Conservation (phyloP, 1,139 yeast genomes). For the Pneumocystis wakefieldiae region DNA sequence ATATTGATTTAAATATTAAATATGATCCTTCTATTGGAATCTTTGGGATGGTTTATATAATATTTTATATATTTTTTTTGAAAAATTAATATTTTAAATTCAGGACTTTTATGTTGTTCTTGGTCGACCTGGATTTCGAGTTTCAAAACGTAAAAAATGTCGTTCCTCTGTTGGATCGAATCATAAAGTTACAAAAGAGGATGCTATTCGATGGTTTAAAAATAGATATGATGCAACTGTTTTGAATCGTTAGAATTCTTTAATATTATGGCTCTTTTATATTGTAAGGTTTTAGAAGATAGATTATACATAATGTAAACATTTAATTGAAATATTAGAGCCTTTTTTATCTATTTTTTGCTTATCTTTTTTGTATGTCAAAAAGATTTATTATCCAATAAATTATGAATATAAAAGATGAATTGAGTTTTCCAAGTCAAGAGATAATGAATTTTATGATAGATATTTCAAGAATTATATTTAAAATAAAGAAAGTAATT, state of each 20-base stretch:
- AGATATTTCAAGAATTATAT: too few species aligned
- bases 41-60: slow-evolving; percentile 75
- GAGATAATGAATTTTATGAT: too few species aligned
- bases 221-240: slow-evolving; percentile 99
- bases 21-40: slow-evolving; percentile 99
- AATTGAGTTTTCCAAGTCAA: too few species aligned
- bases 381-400: too few species aligned
- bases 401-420: too few species aligned
- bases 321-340: too few species aligned
- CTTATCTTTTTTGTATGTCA: not conserved
- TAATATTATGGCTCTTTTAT: not conserved
- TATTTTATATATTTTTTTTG: not conserved
- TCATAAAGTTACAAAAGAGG: slow-evolving; percentile 88
- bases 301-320: too few species aligned
- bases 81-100: not conserved
- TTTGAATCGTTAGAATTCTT: slow-evolving; percentile 45
- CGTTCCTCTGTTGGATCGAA: slow-evolving; percentile 76
- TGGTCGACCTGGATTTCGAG: slow-evolving; percentile 99
- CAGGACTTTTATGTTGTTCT: slow-evolving; percentile 85
- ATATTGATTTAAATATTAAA: slow-evolving; percentile 99
- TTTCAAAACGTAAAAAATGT: slow-evolving; percentile 97
- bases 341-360: not conserved
- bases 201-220: slow-evolving; percentile 97
- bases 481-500: too few species aligned
- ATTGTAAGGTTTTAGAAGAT: too few species aligned